Base-by-base conservation (phyloP, 306 rosid genomes). In the Purshia tridentata region DNA sequence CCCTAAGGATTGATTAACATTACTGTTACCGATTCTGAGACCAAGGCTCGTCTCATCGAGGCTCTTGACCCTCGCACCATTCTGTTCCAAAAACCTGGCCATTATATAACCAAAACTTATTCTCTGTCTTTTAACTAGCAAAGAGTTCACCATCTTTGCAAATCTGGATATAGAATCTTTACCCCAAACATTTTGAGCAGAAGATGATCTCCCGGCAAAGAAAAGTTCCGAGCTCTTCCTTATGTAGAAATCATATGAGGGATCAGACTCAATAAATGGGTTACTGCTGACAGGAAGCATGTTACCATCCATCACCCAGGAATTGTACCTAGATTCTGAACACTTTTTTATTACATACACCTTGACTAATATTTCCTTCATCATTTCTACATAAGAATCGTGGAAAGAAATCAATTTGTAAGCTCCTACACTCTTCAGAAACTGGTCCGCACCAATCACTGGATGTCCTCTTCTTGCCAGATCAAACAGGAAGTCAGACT, bases 391-490 rank as follows among this genome's bases (percentile, higher is more conserved):
- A 50, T 44, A 69, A 45, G 86, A 80, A 59, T 76, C 85, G 72
- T 82, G 74, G 5, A 76, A 77, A 81, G 73, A 61, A 61, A 59
- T 44, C 35, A 35, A 73, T 76, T 91, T 86, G 72, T 67, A 37
- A 78, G 75, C 78, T 76, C 79, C 81, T 42, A 82, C 55, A 75
- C 85, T 79, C 64, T 53, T 80, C 73, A 86, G 29, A 83, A 94
- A 86, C 66, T 72, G 80, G 80, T 89, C 88, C 16, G 80, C 81
- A 59, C 69, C 68, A 60, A 94, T 86, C 74, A 88, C 90, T 40
- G 90, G 87, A 80, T 85, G 88, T 42, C 97, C 98, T 86, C 94
- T 86, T 80, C 97, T 89, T 42, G 91, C 86, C 60, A 91, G 86
- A 79, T 89, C 97, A 71, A 86, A 76, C 54, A 88, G 55, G 75